Evolutionary conservation across 2,329 filamentous ascomycete species (phyloP), one percentile per base, ranked within the genome.

Genomic region (Fusarium protoensiforme): DNA sequence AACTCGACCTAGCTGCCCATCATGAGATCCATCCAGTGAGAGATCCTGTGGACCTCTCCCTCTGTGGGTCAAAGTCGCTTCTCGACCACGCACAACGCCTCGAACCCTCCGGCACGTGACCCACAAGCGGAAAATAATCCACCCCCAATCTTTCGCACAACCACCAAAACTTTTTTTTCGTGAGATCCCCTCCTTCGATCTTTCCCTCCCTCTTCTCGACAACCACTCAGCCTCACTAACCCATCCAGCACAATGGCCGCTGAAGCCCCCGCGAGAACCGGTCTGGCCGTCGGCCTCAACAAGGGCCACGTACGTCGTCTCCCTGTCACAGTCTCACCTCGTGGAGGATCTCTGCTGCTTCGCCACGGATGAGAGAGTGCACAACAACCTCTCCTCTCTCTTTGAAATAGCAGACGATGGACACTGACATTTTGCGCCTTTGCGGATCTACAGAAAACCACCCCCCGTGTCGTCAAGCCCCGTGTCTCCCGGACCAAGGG

Each of bases 401-500:
- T 58, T 65, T 39, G n/a, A 22, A 43, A 7, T 74, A 79, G 87
- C 87, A 89, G 87, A 88, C 82, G 88, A 90, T 91, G 89, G 89
- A 91, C 89, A 85, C 84, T 88, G 87, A 88, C 87, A 79, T 79
- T 86, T 84, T 85, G 77, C 79, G 78, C 74, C 53, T 74, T 81
- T 69, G 73, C 76, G 73, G 69, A 66, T 78, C 72, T 86, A 85
- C 86, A 95, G 92, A 95, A 95, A 91, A 94, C 93, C 86, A 95
- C 93, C 80, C 84, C 91, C 80, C 91, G 94, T 83, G 92, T 93
- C 82, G 85, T 87, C 85, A 95, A 95, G 90, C 90, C 91, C 82
- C 91, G 92, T 82, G 90, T 95, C 82, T 94, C 92, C 83, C 89
- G 92, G 81, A 95, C 92, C 89, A 98, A 98, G 92, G 96, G 96